Conservation (phyloP, 352 stramenopile genomes). For the Elongisporangium anandrum region DNA sequence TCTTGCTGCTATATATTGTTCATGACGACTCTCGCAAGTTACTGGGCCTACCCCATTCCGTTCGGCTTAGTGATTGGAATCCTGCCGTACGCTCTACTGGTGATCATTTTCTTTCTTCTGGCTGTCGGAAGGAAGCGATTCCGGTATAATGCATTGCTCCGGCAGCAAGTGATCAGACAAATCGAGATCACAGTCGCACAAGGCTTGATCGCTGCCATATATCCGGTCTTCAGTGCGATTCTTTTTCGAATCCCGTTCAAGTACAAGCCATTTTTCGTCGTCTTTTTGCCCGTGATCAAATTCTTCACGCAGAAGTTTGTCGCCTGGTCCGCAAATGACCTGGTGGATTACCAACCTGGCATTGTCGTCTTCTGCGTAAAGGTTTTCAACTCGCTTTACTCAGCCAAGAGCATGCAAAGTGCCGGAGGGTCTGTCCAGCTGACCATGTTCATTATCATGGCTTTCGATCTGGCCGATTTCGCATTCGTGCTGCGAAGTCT, state of each 20-base stretch:
- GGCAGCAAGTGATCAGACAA: neutral
- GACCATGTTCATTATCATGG: conserved; percentile 15
- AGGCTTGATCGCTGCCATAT: neutral
- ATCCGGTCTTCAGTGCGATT: neutral
- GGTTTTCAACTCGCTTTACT: conserved; percentile 28
- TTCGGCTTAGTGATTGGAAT: neutral
- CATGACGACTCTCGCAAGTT: neutral
- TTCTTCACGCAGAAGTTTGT: conserved; percentile 18
- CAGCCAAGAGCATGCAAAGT: conserved; percentile 19
- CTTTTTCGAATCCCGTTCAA: neutral
- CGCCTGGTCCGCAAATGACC: conserved; percentile 6
- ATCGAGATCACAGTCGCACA: neutral
- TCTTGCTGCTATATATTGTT: neutral
- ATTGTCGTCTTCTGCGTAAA: conserved; percentile 27
- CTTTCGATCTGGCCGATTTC: conserved; percentile 11
- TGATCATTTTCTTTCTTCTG: neutral
- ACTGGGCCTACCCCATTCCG: neutral
- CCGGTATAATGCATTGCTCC: neutral
- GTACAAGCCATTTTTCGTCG: neutral
- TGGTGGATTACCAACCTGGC: conserved; percentile 20
- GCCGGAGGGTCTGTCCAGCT: conserved; percentile 8
- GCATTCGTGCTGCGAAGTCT: neutral
- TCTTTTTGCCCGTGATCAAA: conserved; percentile 3
- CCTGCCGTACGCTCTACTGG: neutral
- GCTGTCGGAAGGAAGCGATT: neutral